phyloP scores from a whole-genome alignment of 805 yeast genomes.

The Monosporozyma yasuniensis region DNA sequence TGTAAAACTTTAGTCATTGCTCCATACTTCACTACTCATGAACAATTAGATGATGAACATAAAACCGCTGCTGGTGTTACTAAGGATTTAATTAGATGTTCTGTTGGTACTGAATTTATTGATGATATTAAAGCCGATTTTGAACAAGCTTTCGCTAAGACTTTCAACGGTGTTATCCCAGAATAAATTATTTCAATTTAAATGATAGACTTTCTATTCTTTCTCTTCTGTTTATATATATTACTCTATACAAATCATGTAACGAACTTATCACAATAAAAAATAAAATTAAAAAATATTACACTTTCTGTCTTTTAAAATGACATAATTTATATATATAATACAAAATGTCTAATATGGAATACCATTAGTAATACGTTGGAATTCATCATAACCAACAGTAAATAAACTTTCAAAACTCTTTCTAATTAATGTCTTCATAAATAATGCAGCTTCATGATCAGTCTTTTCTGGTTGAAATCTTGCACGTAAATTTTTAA shows the following conservation, averaged over 20 bases:
- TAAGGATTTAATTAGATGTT: conserved; percentile 77
- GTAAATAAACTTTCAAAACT: conserved; percentile 85
- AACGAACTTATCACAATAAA: neutral
- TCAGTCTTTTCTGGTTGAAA: conserved; percentile 78
- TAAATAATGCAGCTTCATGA: conserved; percentile 71
- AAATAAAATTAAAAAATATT: neutral
- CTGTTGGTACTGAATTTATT: conserved; percentile 85
- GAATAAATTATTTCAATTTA: conserved; percentile 3
- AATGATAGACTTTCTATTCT: too few species aligned
- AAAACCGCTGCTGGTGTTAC: conserved; percentile 79
- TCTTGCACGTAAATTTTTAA: conserved; percentile 64
- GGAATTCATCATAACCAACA: conserved; percentile 96
- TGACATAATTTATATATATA: neutral
- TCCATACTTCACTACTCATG: conserved; percentile 94
- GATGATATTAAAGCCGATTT: conserved; percentile 87
- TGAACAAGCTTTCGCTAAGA: conserved; percentile 67
- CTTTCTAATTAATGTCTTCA: conserved; percentile 67
- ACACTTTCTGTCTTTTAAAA: too few species aligned
- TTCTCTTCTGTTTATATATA: neutral
- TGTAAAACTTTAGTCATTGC: conserved; percentile 91
- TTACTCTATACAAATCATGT: too few species aligned
- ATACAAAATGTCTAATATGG: conserved; percentile 50
- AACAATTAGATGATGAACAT: conserved; percentile 78
- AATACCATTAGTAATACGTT: conserved; percentile 90
- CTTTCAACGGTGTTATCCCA: conserved; percentile 23